These are phyloP conservation scores for Plantago coronopus DNA, from an alignment of 305 asterid species.

Conservation along the genomic window DNA sequence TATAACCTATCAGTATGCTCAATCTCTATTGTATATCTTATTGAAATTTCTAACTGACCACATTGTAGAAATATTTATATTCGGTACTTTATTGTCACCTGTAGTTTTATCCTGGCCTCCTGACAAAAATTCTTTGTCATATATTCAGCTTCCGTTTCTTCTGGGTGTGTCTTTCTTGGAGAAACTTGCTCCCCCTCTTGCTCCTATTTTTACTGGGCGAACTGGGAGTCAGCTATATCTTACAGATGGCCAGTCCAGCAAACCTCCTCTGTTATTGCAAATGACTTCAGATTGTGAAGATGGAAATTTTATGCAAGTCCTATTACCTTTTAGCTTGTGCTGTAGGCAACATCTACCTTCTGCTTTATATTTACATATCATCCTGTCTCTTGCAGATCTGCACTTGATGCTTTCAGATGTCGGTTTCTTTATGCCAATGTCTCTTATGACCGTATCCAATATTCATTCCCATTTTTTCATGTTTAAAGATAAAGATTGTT, in stretches of 20 bases:
- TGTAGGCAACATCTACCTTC: conserved; percentile 9
- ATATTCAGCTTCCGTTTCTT: conserved; percentile 89
- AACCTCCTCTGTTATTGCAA: conserved; percentile 77
- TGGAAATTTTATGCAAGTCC: conserved; percentile 71
- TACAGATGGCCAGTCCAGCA: conserved; percentile 71
- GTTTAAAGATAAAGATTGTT: conserved; percentile 8
- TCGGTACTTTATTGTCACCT: too few relatives aligned
- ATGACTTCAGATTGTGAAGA: conserved; percentile 90
- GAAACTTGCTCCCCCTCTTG: conserved; percentile 87
- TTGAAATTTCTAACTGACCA: too few relatives aligned
- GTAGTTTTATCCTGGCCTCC: conserved; percentile 38
- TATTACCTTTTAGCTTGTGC: conserved; percentile 18
- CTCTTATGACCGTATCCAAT: conserved; percentile 89
- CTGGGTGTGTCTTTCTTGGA: conserved; percentile 82
- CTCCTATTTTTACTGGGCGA: conserved; percentile 77
- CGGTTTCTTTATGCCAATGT: conserved; percentile 85
- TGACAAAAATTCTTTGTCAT: conserved; percentile 41
- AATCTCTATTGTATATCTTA: too few relatives aligned
- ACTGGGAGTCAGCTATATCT: conserved; percentile 95
- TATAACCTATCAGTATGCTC: too few relatives aligned
- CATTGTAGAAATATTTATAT: too few relatives aligned
- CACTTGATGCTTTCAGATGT: conserved; percentile 74
- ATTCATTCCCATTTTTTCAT: conserved; percentile 15
- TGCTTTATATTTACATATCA: conserved; percentile 18
- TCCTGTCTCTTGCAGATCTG: conserved; percentile 59